Evolutionary conservation across 2,329 filamentous ascomycete genomes (phyloP).

Genomic region (Calcarisporium arbuscula): DNA sequence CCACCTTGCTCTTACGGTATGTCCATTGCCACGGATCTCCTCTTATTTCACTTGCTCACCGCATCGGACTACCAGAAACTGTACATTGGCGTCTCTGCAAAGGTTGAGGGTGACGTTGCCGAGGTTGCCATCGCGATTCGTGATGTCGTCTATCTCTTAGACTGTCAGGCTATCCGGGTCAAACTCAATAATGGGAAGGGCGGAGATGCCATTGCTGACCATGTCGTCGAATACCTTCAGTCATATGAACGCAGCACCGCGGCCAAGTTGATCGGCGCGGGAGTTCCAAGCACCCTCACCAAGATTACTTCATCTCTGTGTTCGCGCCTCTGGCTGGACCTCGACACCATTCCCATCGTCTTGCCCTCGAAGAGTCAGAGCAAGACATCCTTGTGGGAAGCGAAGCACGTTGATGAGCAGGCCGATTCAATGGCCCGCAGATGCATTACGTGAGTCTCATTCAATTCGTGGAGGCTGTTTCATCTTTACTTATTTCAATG

Average conservation of each 20-base stretch:
- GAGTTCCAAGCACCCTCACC: constrained; percentile 56
- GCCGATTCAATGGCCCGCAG: constrained; percentile 77
- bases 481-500: background rate
- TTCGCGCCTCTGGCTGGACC: constrained; percentile 66
- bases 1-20: too few species aligned
- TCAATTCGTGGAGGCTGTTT: background rate
- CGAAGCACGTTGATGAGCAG: constrained; percentile 67
- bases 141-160: constrained; percentile 67
- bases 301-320: constrained; percentile 58
- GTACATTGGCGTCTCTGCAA: constrained; percentile 56
- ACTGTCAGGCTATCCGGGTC: constrained; percentile 61
- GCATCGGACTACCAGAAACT: too few species aligned
- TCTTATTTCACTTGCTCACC: too few species aligned
- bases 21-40: too few species aligned
- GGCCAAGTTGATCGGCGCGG: constrained; percentile 69
- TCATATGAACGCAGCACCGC: constrained; percentile 59
- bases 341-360: constrained; percentile 70
- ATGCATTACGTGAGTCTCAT: constrained; percentile 57
- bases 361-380: constrained; percentile 41
- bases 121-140: constrained; percentile 64
- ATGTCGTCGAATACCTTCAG: constrained; percentile 50
- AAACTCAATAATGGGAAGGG: constrained; percentile 30
- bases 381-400: constrained; percentile 39
- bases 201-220: constrained; percentile 48
- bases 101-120: constrained; percentile 43